Evolutionary conservation across 2,329 filamentous ascomycete species (phyloP).

Genomic region (Trichoderma aggressivum): DNA sequence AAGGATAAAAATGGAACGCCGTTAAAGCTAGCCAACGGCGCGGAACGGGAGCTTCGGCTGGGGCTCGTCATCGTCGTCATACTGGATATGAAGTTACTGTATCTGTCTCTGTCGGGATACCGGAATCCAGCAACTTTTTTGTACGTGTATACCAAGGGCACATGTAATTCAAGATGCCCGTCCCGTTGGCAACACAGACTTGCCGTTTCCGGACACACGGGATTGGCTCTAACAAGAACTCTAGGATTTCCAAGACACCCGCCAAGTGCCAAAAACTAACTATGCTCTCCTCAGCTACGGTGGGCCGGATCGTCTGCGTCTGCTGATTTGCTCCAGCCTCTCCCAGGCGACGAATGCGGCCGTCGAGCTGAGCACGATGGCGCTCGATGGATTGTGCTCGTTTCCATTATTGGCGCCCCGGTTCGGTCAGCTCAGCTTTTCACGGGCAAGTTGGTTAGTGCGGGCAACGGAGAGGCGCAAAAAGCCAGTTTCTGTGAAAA

Average conservation of each 20-base stretch:
- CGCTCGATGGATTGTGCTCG: background rate
- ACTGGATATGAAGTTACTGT: background rate
- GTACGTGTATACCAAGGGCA: background rate
- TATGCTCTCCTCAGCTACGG: background rate
- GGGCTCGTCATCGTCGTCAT: background rate
- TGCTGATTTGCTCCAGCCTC: conserved; percentile 12
- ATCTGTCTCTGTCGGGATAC: background rate
- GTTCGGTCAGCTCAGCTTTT: background rate
- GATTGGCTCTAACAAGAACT: background rate
- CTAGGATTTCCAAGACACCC: background rate
- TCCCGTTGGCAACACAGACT: background rate
- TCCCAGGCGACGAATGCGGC: conserved; percentile 3
- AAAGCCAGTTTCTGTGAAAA: background rate
- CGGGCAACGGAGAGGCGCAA: background rate
- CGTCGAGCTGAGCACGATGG: background rate
- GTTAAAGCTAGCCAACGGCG: background rate
- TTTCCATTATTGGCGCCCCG: background rate
- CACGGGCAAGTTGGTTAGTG: background rate
- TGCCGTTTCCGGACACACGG: conserved; percentile 1
- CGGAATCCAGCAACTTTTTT: background rate
- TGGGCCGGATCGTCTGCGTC: background rate
- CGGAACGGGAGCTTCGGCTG: conserved; percentile 7
- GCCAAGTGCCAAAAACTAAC: background rate
- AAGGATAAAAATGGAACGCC: conserved; percentile 6
- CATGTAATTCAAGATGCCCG: background rate